phyloP scores from a whole-genome alignment of 2,329 filamentous ascomycete species.

The Didymella arachidicola region DNA sequence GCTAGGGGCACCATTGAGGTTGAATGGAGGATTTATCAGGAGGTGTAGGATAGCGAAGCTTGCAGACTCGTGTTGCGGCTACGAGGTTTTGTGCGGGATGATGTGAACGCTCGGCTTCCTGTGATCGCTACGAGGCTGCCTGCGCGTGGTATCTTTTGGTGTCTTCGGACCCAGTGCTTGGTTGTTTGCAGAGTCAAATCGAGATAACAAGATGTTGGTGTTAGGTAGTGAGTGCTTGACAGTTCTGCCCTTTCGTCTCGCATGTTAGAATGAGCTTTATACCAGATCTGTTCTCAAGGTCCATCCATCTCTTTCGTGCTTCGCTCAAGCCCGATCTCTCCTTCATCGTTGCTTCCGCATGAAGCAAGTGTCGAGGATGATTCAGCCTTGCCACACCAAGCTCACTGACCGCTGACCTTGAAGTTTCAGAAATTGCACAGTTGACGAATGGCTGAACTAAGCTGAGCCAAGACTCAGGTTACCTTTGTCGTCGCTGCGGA shows the following conservation, averaged over 20 bases:
- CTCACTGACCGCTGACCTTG: not conserved
- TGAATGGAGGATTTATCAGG: no score
- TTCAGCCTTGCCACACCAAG: not conserved
- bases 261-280: not conserved
- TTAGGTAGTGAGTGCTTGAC: no score
- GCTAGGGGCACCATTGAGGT: not conserved
- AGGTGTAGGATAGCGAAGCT: no score
- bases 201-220: no score
- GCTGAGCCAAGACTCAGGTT: not conserved
- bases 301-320: not conserved
- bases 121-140: no score
- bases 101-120: no score
- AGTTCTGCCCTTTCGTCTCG: no score
- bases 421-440: not conserved
- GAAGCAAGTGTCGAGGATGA: not conserved
- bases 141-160: no score
- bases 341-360: not conserved
- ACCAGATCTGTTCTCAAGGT: not conserved
- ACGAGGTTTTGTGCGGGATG: no score
- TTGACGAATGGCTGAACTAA: not conserved
- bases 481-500: not conserved
- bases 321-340: not conserved
- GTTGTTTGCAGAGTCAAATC: no score
- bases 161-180: no score
- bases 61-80: no score